Evolutionary conservation across 169 alveolate species (phyloP).

Genomic region (Plasmodium inui): DNA sequence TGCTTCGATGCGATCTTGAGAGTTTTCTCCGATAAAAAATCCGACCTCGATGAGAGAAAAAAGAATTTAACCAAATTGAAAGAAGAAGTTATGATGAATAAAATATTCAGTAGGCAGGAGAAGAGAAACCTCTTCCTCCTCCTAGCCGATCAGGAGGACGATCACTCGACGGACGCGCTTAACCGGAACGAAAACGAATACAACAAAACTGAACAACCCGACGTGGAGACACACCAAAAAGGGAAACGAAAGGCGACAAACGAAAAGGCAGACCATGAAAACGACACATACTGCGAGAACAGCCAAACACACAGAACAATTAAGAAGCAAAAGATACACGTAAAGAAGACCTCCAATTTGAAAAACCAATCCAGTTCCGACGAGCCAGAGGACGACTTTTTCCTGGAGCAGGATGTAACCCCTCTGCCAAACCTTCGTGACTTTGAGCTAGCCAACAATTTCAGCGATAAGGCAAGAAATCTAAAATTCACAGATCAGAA

Average conservation of each 20-base stretch:
- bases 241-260: neutral
- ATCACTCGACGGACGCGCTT: neutral
- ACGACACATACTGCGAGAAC: neutral
- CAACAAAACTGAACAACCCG: neutral
- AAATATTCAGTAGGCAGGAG: conserved; percentile 56
- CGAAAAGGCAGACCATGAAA: neutral
- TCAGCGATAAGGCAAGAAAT: conserved; percentile 14
- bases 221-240: neutral
- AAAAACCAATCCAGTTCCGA: neutral
- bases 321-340: conserved; percentile 4
- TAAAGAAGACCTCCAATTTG: neutral
- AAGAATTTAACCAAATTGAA: conserved; percentile 45
- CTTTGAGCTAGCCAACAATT: conserved; percentile 12
- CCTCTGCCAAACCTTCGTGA: conserved; percentile 20
- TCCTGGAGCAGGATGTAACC: conserved; percentile 28
- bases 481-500: conserved; percentile 54
- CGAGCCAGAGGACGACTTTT: conserved; percentile 12
- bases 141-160: conserved; percentile 12
- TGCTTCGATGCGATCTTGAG: conserved; percentile 70
- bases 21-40: conserved; percentile 45
- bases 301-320: neutral
- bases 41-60: conserved; percentile 66
- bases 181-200: neutral
- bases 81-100: conserved; percentile 69
- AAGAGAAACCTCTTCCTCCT: conserved; percentile 43